Percentiles rank a stretch among this genome's conserved stretches.
Conservation (phyloP, 1,284 basidiomycete species). For the Mycena citricolor region DNA sequence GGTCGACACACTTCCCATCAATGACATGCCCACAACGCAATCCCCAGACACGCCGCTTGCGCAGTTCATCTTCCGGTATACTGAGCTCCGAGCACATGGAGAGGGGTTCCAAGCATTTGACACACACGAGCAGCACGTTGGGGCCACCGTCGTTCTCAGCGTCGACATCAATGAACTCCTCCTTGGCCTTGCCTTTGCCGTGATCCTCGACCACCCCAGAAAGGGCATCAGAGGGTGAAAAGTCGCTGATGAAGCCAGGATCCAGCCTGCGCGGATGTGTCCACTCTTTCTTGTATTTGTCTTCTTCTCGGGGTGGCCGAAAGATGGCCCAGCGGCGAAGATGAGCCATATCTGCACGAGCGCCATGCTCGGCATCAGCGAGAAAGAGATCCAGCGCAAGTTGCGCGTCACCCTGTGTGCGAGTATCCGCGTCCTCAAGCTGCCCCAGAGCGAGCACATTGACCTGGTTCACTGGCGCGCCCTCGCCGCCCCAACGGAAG, state of each 20-base stretch:
- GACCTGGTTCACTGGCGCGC: conserved; percentile 11
- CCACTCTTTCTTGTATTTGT: conserved; percentile 56
- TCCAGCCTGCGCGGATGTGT: conserved; percentile 58
- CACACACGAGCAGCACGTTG: conserved; percentile 55
- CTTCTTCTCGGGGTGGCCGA: too few species aligned
- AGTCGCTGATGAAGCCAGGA: conserved; percentile 65
- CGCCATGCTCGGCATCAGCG: conserved; percentile 10
- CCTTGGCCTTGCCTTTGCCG: conserved; percentile 28
- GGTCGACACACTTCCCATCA: conserved; percentile 72
- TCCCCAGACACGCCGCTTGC: conserved; percentile 56
- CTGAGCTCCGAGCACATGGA: conserved; percentile 26
- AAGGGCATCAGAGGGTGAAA: conserved; percentile 43
- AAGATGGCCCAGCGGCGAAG: too few species aligned
- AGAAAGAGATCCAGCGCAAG: conserved; percentile 16
- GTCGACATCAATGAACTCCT: conserved; percentile 37
- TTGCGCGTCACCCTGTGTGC: conserved; percentile 13
- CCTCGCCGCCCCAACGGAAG: conserved; percentile 15
- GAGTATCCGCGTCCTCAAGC: conserved; percentile 3
- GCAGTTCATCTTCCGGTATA: conserved; percentile 38
- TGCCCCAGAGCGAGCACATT: conserved; percentile 9
- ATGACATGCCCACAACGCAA: conserved; percentile 74
- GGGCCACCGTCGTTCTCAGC: conserved; percentile 29
- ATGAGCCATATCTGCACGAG: neutral
- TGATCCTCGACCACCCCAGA: too few species aligned
- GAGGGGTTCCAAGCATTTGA: conserved; percentile 42